Conservation (phyloP, 495 filamentous ascomycete species). For the Penicillium riverlandense region DNA sequence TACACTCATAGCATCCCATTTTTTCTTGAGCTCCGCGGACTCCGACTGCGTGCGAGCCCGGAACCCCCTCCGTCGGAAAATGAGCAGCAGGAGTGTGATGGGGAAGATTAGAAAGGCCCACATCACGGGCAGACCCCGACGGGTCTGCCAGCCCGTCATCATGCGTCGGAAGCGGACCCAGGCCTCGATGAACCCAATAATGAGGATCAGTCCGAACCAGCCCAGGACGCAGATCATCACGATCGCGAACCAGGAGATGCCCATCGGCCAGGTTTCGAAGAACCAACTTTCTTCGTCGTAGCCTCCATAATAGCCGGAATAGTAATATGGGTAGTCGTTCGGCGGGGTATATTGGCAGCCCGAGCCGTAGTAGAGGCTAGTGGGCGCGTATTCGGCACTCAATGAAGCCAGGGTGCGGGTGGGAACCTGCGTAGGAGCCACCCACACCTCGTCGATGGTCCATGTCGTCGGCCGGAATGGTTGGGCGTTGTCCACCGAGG, state of each 20-base stretch:
- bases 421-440: constrained; percentile 25
- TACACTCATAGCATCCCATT: constrained; percentile 35
- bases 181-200: constrained; percentile 42
- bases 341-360: constrained; percentile 2
- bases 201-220: constrained; percentile 34
- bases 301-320: constrained; percentile 5
- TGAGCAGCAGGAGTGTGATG: constrained; percentile 32
- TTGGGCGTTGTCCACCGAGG: constrained; percentile 16
- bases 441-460: constrained; percentile 20
- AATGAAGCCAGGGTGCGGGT: constrained; percentile 13
- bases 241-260: constrained; percentile 23
- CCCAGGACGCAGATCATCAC: constrained; percentile 32
- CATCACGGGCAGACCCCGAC: constrained; percentile 40
- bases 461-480: constrained; percentile 23
- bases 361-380: constrained; percentile 10
- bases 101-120: constrained; percentile 33
- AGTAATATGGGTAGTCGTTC: constrained; percentile 9
- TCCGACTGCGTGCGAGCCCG: constrained; percentile 32
- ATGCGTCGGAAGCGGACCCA: constrained; percentile 45
- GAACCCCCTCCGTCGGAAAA: constrained; percentile 25
- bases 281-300: constrained; percentile 15
- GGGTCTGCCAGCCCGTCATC: constrained; percentile 41
- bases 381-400: constrained; percentile 13
- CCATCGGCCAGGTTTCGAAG: constrained; percentile 14
- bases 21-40: constrained; percentile 27